These are phyloP conservation scores for Russula earlei DNA, from an alignment of 768 basidiomycete species.

Conservation along the genomic window DNA sequence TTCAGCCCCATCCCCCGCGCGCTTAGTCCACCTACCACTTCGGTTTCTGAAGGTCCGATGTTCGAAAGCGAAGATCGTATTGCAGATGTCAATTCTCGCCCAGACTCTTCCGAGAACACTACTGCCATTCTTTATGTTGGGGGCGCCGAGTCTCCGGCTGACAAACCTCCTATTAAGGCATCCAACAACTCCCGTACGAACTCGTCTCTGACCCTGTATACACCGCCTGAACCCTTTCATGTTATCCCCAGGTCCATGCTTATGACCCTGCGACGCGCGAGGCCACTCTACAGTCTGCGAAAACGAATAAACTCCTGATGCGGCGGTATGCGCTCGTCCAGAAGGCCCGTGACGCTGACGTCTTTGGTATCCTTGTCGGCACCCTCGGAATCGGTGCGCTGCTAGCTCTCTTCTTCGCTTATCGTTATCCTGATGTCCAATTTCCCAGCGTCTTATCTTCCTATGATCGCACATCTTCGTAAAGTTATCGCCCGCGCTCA, in stretches of 20 bases:
- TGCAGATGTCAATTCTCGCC: neutral
- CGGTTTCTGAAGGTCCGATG: neutral
- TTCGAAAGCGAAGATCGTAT: neutral
- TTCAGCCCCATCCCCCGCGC: conserved; percentile 30
- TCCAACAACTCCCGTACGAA: conserved; percentile 44
- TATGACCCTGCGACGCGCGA: conserved; percentile 53
- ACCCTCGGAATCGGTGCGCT: conserved; percentile 79
- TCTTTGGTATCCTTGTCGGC: conserved; percentile 91
- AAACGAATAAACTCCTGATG: conserved; percentile 80
- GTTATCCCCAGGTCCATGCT: conserved; percentile 50
- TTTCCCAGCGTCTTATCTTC: conserved; percentile 65
- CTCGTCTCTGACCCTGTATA: neutral
- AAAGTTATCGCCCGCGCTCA: conserved; percentile 48
- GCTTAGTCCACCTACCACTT: conserved; percentile 11
- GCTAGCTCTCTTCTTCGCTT: neutral
- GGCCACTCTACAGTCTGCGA: conserved; percentile 48
- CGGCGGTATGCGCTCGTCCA: conserved; percentile 82
- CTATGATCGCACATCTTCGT: conserved; percentile 52
- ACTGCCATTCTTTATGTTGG: conserved; percentile 50
- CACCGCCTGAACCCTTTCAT: neutral
- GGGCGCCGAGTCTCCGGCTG: conserved; percentile 63
- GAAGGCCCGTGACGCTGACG: conserved; percentile 83
- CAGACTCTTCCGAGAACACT: neutral
- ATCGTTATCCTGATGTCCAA: neutral
- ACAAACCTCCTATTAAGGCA: conserved; percentile 86